Conservation (phyloP, 2,329 filamentous ascomycete species). For the Fusarium sp. region DNA sequence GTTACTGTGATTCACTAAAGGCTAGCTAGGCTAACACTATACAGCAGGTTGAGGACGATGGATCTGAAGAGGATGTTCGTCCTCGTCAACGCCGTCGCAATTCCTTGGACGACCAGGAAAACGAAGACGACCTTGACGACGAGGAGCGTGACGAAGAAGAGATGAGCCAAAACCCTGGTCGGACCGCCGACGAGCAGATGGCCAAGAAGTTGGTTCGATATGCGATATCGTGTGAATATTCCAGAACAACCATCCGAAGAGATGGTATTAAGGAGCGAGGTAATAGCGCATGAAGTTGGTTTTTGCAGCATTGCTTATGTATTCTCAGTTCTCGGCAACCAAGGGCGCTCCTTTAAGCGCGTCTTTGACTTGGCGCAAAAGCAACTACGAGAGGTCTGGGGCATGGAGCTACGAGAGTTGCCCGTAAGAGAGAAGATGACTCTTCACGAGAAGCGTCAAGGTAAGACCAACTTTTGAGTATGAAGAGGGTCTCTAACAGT, state of each 20-base stretch:
- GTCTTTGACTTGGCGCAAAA: conserved; percentile 84
- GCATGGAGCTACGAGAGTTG: conserved; percentile 92
- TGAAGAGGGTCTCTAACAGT: conserved; percentile 8
- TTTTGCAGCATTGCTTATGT: conserved; percentile 13
- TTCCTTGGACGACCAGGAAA: conserved; percentile 46
- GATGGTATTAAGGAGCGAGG: conserved; percentile 74
- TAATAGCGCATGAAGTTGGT: conserved; percentile 41
- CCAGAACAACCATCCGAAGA: conserved; percentile 69
- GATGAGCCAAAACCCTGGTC: conserved; percentile 42
- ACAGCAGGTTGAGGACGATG: conserved; percentile 45
- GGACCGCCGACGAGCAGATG: conserved; percentile 63
- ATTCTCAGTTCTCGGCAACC: conserved; percentile 74
- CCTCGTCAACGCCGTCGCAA: conserved; percentile 49
- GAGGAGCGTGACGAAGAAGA: conserved; percentile 47
- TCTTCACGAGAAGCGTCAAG: conserved; percentile 80
- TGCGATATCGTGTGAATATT: conserved; percentile 74
- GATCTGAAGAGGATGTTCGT: conserved; percentile 49
- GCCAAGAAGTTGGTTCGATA: conserved; percentile 78
- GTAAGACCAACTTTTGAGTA: conserved; percentile 53
- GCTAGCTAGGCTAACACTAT: conserved; percentile 10
- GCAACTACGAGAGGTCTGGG: conserved; percentile 78
- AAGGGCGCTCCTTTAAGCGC: conserved; percentile 76
- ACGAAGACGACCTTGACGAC: conserved; percentile 54
- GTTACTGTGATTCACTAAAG: conserved; percentile 22
- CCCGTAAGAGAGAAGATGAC: conserved; percentile 85